Conservation (phyloP, 768 basidiomycete species). For the Leccinum incarnatum region DNA sequence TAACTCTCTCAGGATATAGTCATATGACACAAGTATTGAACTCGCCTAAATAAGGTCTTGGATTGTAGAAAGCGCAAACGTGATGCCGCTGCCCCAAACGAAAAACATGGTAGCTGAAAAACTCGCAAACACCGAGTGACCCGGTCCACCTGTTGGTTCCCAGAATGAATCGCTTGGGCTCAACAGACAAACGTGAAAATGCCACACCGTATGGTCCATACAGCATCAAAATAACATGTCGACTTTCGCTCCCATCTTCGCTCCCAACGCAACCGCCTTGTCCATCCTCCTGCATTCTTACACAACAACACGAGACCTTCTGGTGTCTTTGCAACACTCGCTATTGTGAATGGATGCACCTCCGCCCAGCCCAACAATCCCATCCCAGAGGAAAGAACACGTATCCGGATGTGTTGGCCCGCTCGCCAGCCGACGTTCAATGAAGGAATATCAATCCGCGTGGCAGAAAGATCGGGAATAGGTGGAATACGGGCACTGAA, state of each 20-base stretch:
- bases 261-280: slow-evolving; percentile 32
- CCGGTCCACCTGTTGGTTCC: slow-evolving; percentile 35
- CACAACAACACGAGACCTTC: slow-evolving; percentile 49
- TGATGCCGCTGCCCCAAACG: slow-evolving; percentile 61
- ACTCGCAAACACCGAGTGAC: slow-evolving; percentile 45
- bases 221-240: slow-evolving; percentile 40
- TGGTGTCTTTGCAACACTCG: slow-evolving; percentile 38
- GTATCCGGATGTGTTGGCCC: slow-evolving; percentile 58
- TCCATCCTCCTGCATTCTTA: slow-evolving; percentile 53
- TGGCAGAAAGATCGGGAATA: slow-evolving; percentile 44
- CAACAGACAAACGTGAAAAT: not conserved
- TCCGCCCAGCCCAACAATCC: slow-evolving; percentile 41
- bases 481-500: slow-evolving; percentile 43
- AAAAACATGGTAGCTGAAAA: slow-evolving; percentile 55
- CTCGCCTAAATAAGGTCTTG: slow-evolving; percentile 49
- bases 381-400: slow-evolving; percentile 41
- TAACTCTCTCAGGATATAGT: slow-evolving; percentile 1
- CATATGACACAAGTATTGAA: not conserved
- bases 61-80: slow-evolving; percentile 50
- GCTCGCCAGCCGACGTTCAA: slow-evolving; percentile 54
- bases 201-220: slow-evolving; percentile 53
- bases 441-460: slow-evolving; percentile 44
- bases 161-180: slow-evolving; percentile 1
- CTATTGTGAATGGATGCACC: slow-evolving; percentile 54
- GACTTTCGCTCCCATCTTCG: slow-evolving; percentile 22